Base-by-base conservation (phyloP, 2,329 filamentous ascomycete genomes). In the Pseudocercospora eumusae region DNA sequence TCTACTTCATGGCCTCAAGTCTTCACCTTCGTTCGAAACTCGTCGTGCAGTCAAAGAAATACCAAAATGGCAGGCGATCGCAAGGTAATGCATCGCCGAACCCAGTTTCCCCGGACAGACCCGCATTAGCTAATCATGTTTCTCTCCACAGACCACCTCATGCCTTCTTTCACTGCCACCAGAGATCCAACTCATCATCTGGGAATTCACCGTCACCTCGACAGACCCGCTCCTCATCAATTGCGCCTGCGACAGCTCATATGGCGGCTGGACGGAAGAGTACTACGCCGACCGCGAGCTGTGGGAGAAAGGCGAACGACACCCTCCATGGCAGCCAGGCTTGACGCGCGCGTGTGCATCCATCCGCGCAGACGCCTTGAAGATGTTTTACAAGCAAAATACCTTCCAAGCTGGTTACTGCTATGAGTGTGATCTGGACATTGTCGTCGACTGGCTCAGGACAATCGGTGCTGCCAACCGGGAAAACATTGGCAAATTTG, bases 311-410 rank as follows among this genome's bases (percentile, higher is more conserved):
- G 66, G 68, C 56, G 47, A 25, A 5, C 58, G 59, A 20, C 47
- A 61, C 4, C 64, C 64, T 7, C 68, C 69, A 8, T 56, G 42
- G 56, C 64, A 70, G 49, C 69, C 69, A 15, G 57, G 53, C 11
- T 40, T 69, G n/a, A 68, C 65, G 6, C 59, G 62, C 11, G 63
- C 65, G 3, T 67, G 65, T 49, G 61, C 62, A 20, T 33, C 42
- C 23, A 62, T 70, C 47, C 68, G 69, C 23, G 59, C 49, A 15
- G 60, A 66, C n/a, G 65, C 68, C 2, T 36, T 70, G 23, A 64
- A 67, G 11, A 70, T 70, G 28, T 70, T 68, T 57, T 71, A 66
- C 66, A 58, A 61, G 40, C 50, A 57, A 20, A 70, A 70, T 44
- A 27, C 7, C 1, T 71, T 71, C 56, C 63, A 59, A 42, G 61